Percentiles rank a stretch among this genome's conserved stretches.
These are phyloP conservation scores for Tuber borchii DNA, from an alignment of 495 filamentous ascomycete genomes.

Conservation along the genomic window DNA sequence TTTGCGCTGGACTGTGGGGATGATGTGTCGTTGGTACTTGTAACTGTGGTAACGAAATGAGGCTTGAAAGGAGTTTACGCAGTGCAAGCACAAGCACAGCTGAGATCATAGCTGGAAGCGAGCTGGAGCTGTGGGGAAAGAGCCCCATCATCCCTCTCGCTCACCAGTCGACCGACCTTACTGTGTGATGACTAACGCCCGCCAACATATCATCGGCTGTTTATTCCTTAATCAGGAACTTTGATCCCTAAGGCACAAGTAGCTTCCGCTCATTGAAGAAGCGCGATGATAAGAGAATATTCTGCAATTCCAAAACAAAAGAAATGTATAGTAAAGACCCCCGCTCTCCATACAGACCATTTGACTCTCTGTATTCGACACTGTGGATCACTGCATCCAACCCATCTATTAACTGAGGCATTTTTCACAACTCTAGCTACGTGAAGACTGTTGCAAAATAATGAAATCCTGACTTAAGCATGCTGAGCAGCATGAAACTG, in stretches of 20 bases:
- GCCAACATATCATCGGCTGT: background rate
- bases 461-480: too few species aligned
- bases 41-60: slow-evolving; percentile 7
- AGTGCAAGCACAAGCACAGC: background rate
- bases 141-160: background rate
- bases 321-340: too few species aligned
- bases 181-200: background rate
- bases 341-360: too few species aligned
- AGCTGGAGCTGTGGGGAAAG: background rate
- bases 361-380: too few species aligned
- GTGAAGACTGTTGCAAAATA: too few species aligned
- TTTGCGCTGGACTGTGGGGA: background rate
- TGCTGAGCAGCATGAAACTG: too few species aligned
- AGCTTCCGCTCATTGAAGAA: background rate
- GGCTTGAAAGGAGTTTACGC: background rate
- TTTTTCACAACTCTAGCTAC: too few species aligned
- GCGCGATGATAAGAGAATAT: background rate
- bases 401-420: too few species aligned
- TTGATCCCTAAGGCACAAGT: background rate
- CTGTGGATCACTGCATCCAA: too few species aligned
- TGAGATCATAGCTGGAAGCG: slow-evolving; percentile 2
- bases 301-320: too few species aligned
- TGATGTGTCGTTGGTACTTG: background rate
- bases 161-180: background rate
- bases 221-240: background rate